Percentiles rank a stretch among this genome's conserved stretches.
Conservation (phyloP, 1,284 basidiomycete genomes). For the Cutaneotrichosporon spelunceum region DNA sequence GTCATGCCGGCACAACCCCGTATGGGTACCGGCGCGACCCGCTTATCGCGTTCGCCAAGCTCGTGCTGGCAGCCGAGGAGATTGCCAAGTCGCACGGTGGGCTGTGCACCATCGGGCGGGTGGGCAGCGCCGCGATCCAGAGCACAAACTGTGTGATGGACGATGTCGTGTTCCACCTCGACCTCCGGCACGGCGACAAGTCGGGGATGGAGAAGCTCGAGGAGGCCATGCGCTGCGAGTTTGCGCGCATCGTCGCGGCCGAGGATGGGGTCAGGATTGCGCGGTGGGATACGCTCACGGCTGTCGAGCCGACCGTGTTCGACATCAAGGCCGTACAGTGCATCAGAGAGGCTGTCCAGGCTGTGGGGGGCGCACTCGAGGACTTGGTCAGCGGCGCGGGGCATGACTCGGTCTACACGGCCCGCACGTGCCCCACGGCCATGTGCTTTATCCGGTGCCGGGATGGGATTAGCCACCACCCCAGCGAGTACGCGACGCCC, state of each 20-base stretch:
- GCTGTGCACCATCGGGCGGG: constrained; percentile 25
- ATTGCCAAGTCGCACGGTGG: constrained; percentile 21
- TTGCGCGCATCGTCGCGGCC: background rate
- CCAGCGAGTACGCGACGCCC: constrained; percentile 28
- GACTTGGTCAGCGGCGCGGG: constrained; percentile 26
- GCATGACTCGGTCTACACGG: constrained; percentile 23
- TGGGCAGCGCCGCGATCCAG: constrained; percentile 13
- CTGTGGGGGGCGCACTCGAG: background rate
- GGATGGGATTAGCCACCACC: constrained; percentile 33
- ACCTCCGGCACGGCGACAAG: constrained; percentile 27
- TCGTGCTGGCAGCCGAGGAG: constrained; percentile 21
- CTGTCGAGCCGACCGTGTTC: constrained; percentile 12
- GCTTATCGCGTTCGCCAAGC: constrained; percentile 18
- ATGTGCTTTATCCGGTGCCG: constrained; percentile 38
- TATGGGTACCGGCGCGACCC: constrained; percentile 28
- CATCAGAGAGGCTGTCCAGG: constrained; percentile 4
- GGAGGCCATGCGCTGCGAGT: constrained; percentile 9
- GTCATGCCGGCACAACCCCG: constrained; percentile 35
- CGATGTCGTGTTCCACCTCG: constrained; percentile 27
- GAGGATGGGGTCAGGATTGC: constrained; percentile 8
- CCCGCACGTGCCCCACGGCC: constrained; percentile 26
- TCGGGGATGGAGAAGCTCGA: constrained; percentile 21
- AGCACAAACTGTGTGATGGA: constrained; percentile 29
- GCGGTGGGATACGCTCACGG: constrained; percentile 9
- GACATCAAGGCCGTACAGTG: constrained; percentile 10